Evolutionary conservation across 257 asterid genomes (phyloP), one percentile per base, ranked within the genome.

Genomic region (Fraxinus americana): DNA sequence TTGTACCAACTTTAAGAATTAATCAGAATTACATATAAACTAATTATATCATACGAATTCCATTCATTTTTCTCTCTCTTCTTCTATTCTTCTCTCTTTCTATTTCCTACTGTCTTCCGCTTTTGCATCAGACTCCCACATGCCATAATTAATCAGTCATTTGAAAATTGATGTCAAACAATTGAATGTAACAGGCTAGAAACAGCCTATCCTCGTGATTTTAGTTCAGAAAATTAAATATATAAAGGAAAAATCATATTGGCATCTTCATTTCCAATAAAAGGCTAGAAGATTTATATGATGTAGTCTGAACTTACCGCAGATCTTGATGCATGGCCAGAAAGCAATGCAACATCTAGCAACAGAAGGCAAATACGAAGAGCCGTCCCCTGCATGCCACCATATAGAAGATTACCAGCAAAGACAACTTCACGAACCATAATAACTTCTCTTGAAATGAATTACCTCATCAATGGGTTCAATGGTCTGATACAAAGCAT

Each of bases 391-490:
- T 94, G 96, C 86, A 93, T 8, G 78, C 78, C 68, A 82, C 68
- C 71, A 70, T 52, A 61, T 30, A 41, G 78, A 79, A 61, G 76
- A 85, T 77, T 85, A 79, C 35, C 69, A 63, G 21, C 16, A 63
- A 23, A 63, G 16, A 8, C 35, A 63, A 9, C 35, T 25, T 63
- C 69, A 63, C 0, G 35, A 63, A 63, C 69, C 69, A 63, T 9
- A 63, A 45, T 36, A 75, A 71, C 59, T 13, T 10, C 29, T 2
- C 69, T 63, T 23, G 32, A 63, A 11, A 63, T 63, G 14, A 25
- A 63, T 82, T 85, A 94, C 99, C 99, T 90, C 99, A 59, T 91
- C 97, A 82, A 94, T 80, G 30, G 96, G 97, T 86, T 87, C 92
- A 77, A 94, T 91, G 82, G 89, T 89, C 90, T 89, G 96, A 90